Evolutionary conservation across 2,329 filamentous ascomycete species (phyloP), one percentile per base, ranked within the genome.

Genomic region (Lachnellula subtilissima): DNA sequence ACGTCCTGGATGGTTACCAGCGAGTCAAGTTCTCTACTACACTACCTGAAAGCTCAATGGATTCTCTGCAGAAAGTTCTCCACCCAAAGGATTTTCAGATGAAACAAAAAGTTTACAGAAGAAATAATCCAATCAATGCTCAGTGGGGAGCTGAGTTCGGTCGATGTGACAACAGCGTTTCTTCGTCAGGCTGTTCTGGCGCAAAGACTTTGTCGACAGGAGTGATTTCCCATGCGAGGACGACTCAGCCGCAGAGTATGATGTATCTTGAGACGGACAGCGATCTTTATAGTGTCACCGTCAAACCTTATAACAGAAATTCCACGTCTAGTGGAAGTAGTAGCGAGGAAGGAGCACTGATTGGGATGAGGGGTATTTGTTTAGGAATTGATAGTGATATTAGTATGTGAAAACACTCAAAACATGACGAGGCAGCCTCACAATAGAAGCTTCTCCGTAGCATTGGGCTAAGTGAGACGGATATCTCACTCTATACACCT

Each of bases 331-430:
- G 85, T 14, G 85, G 85, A 4, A 80, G 76, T 11, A 81, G 80
- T 1, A 85, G 85, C 14, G 85, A 85, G 12, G 84, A 87, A 66
- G 83, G 77, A 0, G 81, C 79, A 0, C 70, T 86, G 14, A 65
- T 86, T 25, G 78, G 77, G 4, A 76, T 86, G 72, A n/a, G 74
- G 76, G 23, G 65, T 59, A 14, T 64, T 74, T 35, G 74, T 82
- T 63, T 86, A 2, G 85, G 84, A 1, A 74, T 85, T n/a, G 82
- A 81, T 0, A 85, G 82, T 0, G 84, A 87, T 67, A 78, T 86
- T 49, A 77, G 75, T 23, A 23, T 23, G 23, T 22, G 2, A 22
- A 22, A 22, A 22, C 19, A 22, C 19, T 22, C 19, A 22, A 22
- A 22, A 22, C 19, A 22, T 22, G 19, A 22, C 19, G 19, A 22